phyloP scores from a whole-genome alignment of 169 alveolate genomes.

The Plasmodium sp. region DNA sequence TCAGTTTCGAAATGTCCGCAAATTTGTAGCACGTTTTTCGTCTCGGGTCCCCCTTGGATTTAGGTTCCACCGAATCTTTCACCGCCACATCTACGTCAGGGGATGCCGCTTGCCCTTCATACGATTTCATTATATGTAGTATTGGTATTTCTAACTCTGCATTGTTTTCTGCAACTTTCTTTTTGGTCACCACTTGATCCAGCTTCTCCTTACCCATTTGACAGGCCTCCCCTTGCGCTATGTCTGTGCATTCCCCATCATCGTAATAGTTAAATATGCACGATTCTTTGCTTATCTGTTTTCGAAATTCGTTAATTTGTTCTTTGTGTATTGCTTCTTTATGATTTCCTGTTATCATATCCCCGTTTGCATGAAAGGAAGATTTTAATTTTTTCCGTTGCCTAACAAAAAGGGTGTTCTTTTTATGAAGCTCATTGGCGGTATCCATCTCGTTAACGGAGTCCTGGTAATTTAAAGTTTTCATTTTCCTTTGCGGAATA shows the following conservation, averaged over 20 bases:
- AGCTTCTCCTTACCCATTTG: constrained; percentile 6
- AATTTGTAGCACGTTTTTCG: constrained; percentile 33
- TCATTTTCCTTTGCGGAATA: not conserved
- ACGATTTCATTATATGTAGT: constrained; percentile 12
- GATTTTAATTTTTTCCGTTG: constrained; percentile 65
- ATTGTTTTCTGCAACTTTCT: not conserved
- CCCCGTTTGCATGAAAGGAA: constrained; percentile 67
- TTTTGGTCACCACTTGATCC: not conserved
- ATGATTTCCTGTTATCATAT: constrained; percentile 54
- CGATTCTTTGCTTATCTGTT: constrained; percentile 45
- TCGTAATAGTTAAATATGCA: constrained; percentile 3
- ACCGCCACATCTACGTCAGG: not conserved
- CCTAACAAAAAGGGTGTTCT: constrained; percentile 27
- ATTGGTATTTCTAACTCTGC: constrained; percentile 20
- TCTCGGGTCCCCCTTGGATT: not conserved
- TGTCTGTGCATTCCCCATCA: constrained; percentile 5
- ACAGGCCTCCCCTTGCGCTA: not conserved
- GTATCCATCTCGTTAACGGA: not conserved
- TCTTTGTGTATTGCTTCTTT: constrained; percentile 74
- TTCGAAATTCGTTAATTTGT: constrained; percentile 63
- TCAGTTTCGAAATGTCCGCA: constrained; percentile 23
- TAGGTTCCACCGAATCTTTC: not conserved
- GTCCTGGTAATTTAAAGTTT: not conserved
- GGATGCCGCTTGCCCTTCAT: not conserved
- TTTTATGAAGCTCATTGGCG: not conserved